Evolutionary conservation across 2,329 filamentous ascomycete species (phyloP), one percentile per base, ranked within the genome.

Genomic region (Ceratocystis papillata): DNA sequence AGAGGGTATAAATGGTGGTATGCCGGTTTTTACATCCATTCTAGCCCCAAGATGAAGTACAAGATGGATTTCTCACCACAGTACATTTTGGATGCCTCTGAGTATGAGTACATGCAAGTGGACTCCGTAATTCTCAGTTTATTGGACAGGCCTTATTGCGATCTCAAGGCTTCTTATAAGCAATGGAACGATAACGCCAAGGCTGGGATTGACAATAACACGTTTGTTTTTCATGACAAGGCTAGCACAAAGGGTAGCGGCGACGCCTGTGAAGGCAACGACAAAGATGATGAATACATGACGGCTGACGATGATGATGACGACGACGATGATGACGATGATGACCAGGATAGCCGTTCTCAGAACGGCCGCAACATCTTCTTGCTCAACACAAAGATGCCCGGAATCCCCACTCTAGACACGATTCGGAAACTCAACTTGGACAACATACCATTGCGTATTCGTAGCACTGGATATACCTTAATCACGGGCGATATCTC

Each of bases 41-140:
- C 78, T 65, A 93, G 89, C 71, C 79, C 82, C 64, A 94, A 94
- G 77, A 93, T 94, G 89, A 80, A 81, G 70, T 94, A 94, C 78
- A 94, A 94, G 77, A 87, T 86, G 67, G 87, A 91, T 72, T 94
- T 89, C 73, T 79, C 80, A 10, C 89, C 88, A 1, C 87, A 90
- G 72, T 83, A 86, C 71, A 80, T 94, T 10, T 79, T 93, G 10
- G 87, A 92, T 69, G 87, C 87, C 0, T 82, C 85, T 68, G 81
- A 80, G 0, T 78, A 86, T 69, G 73, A 75, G 7, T 90, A 87
- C 87, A 78, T 86, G 69, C 76, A 77, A 0, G 73, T 90, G 22
- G 80, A 85, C 69, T 75, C 72, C 72, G 37, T 67, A 3, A 63
- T 67, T 22, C 41, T 46, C n/a, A 30, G 64, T 30, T 44, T 64